Base-by-base conservation (phyloP, 768 basidiomycete species). In the Kwoniella dendrophila region DNA sequence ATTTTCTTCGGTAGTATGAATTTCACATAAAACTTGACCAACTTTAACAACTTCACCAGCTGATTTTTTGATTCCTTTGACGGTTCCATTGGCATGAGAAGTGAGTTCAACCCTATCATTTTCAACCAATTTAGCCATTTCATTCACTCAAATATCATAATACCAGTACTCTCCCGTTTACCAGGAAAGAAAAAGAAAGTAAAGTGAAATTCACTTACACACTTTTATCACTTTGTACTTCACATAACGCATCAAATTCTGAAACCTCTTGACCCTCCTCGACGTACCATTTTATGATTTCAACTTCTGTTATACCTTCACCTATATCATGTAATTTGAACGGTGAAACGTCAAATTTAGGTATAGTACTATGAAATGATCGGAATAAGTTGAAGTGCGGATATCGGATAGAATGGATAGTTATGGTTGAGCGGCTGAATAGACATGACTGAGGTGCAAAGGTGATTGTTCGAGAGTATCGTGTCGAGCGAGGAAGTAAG, bases 261-360 rank as follows among this genome's bases (percentile, higher is more conserved):
- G 66, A 57, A 6, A 76, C 74, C 38, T 38, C 44, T 32, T 70
- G 65, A 4, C 74, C 74, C 27, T 62, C 68, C 20, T 59, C 52
- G 14, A 76, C 74, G 49, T 69, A 47, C 74, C 74, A 76, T 30
- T 66, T 68, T 16, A 76, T 36, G 7, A 76, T 58, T 38, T 76
- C 74, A 1, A 76, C 74, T 50, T 76, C 74, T 24, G 72, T 70
- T 45, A 76, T 76, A 5, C 74, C 74, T 45, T 76, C 74, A n/a
- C 74, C 74, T 22, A 76, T 76, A 58, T 76, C 74, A 29, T 71
- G 69, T 6, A 76, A 65, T 52, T 72, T 73, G 70, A 76, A 76
- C 0, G 73, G 73, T 20, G 65, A 43, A 14, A 66, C 36, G 10
- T 63, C 63, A 2, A 26, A 45, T 0, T 5, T 32, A 14, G 53